Evolutionary conservation across 1,139 yeast genomes (phyloP), one percentile per base, ranked within the genome.

Genomic region (Hyphopichia burtonii): DNA sequence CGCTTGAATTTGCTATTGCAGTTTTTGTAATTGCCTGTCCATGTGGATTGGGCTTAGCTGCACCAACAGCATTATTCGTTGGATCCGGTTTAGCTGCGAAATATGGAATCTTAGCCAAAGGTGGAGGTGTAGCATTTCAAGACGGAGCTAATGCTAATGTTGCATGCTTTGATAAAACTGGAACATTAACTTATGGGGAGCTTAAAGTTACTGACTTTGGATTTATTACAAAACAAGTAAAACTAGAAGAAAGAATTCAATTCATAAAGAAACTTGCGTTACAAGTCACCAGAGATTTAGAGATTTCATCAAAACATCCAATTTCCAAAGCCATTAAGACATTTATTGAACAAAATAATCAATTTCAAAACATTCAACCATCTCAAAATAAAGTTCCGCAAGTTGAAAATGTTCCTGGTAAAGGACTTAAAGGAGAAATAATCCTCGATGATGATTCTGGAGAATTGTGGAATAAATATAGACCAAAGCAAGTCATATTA

Each of bases 51-150:
- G 78, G 76, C 1, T 59, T 72, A 36, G 78, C 78, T 16, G 76
- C 77, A 0, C 78, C 78, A 2, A 71, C 78, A 1, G 78, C 78
- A 1, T 55, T 72, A 31, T 70, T 70, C 55, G 76, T 71, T 4
- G 78, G 78, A 0, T 65, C 76, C 4, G 76, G 76, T 0, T 56
- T 72, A 46, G 76, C 78, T 30, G 76, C 77, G 11, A 70, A 66
- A 43, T 51, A 81, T 56, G 94, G 94, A n/a, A 82, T 86, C 38
- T 66, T 86, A 38, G 90, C 86, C 2, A 76, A 83, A 53, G 93
- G 93, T 28, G 94, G 94, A 11, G 94, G 94, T 36, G 82, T 80
- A 40, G 90, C 93, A 1, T 85, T 86, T 56, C 91, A 86, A 60
- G 89, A 86, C 54, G 91, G 86, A 2, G 78, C 90, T 1, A 68